Base-by-base conservation (phyloP, 371 early-diverging fungal species). In the Gilbertella persicaria region DNA sequence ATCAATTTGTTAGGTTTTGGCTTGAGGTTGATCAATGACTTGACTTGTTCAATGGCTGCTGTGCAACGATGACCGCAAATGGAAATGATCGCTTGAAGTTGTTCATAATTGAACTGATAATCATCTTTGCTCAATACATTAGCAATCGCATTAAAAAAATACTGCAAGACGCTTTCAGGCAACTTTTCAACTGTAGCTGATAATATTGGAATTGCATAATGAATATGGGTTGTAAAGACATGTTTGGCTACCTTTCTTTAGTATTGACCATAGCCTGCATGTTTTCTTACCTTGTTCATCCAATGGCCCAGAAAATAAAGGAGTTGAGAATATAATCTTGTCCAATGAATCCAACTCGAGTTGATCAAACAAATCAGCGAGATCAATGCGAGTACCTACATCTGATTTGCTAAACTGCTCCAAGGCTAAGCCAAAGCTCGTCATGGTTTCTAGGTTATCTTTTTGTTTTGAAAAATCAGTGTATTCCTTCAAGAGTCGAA, bases 401-500 rank as follows among this genome's bases (percentile, higher is more conserved):
- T 80, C 79, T 29, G 69, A 66, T 58, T 71, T 70, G 43, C 71
- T 69, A 39, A 80, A 67, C 35, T 71, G 73, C 19, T 50, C 42
- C 5, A 73, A 40, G 16, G 78, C 69, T 49, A 73, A 65, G 53
- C 75, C 69, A 58, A 84, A 82, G 46, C 68, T 72, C 16, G 64
- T 38, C 28, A 78, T 67, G 3, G 73, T 54, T 13, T 62, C 44
- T 40, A 70, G 55, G 46, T 68, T 68, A 43, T 67, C 67, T 9
- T 62, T 59, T 24, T 67, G 55, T 25, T 53, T 54, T 7, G 53
- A 24, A 13, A 62, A 56, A 40, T 58, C 64, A 24, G 76, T 67
- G 51, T 73, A 71, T 13, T 80, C 81, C 49, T 75, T 76, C 21
- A 85, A 64, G 9, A 84, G 67, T 25, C 64, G 67, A 57, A 75